These are phyloP conservation scores for Keithomyces neogunnii DNA, from an alignment of 2,329 filamentous ascomycete species.

Conservation along the genomic window DNA sequence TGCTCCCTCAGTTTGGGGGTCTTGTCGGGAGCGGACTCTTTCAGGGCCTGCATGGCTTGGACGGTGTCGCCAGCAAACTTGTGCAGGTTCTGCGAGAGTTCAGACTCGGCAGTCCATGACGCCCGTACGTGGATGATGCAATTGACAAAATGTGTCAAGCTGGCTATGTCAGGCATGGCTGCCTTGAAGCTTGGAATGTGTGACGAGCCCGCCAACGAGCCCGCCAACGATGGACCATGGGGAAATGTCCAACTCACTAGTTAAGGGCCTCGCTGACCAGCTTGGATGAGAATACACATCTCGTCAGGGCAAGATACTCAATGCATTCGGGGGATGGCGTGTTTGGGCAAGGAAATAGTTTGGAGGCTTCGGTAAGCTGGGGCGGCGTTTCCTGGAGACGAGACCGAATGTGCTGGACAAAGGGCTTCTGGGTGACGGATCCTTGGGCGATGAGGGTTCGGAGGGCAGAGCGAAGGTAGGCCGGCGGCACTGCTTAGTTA, in stretches of 20 bases:
- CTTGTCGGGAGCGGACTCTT: constrained; percentile 18
- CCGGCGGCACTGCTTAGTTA: constrained; percentile 17
- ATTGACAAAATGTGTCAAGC: constrained; percentile 6
- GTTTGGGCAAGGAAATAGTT: constrained; percentile 17
- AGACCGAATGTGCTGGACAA: constrained; percentile 23
- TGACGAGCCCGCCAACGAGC: too few relatives aligned
- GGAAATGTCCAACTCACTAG: constrained; percentile 16
- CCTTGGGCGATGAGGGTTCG: constrained; percentile 23
- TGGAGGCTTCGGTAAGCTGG: constrained; percentile 9
- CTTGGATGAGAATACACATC: constrained; percentile 29
- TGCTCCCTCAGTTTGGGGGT: constrained; percentile 11
- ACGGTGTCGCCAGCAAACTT: constrained; percentile 25
- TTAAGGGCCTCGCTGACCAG: constrained; percentile 19
- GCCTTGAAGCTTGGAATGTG: too few relatives aligned
- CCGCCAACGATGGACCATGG: background rate
- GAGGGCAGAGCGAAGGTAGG: constrained; percentile 24
- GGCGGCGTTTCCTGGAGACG: constrained; percentile 17
- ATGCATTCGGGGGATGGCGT: constrained; percentile 15
- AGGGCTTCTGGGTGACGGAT: constrained; percentile 18
- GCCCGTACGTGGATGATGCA: constrained; percentile 9
- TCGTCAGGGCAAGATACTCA: constrained; percentile 20
- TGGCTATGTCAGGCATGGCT: background rate
- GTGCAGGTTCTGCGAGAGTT: constrained; percentile 11
- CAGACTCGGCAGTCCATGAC: constrained; percentile 4
- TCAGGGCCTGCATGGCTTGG: constrained; percentile 27